These are phyloP conservation scores for Aspergillus carlsbadensis DNA, from an alignment of 495 filamentous ascomycete genomes.

Conservation along the genomic window DNA sequence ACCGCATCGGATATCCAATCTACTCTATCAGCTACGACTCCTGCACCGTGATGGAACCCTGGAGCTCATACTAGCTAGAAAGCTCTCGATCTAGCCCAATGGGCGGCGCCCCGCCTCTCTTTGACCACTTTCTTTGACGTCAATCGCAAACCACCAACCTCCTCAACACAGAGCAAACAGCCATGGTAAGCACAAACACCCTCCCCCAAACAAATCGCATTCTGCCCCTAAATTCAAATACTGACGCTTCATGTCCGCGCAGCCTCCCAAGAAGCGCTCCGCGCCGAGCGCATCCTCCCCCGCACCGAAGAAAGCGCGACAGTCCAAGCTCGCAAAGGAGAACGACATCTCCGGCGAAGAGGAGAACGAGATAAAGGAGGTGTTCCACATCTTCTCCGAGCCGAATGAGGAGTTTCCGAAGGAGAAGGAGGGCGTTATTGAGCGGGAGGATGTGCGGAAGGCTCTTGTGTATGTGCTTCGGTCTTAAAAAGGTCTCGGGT, in stretches of 20 bases:
- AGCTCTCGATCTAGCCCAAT: background rate
- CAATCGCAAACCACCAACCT: background rate
- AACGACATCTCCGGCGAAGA: slow-evolving; percentile 79
- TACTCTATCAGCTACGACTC: background rate
- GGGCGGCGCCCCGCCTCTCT: background rate
- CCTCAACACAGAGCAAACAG: background rate
- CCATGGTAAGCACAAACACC: slow-evolving; percentile 2
- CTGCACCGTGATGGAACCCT: background rate
- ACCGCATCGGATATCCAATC: background rate
- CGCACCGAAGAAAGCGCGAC: slow-evolving; percentile 48
- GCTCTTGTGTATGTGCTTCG: slow-evolving; percentile 69
- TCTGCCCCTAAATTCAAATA: background rate
- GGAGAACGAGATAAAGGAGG: slow-evolving; percentile 87
- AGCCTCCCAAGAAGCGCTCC: slow-evolving; percentile 45
- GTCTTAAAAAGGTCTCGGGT: background rate
- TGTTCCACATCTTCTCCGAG: slow-evolving; percentile 74
- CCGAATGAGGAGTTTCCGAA: slow-evolving; percentile 57
- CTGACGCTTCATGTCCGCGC: slow-evolving; percentile 2
- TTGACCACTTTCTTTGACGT: slow-evolving; percentile 10
- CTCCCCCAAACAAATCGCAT: background rate
- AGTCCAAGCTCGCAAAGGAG: slow-evolving; percentile 85
- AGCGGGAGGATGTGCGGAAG: slow-evolving; percentile 73
- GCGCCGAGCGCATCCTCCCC: slow-evolving; percentile 28
- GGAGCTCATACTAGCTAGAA: background rate
- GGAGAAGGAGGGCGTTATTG: slow-evolving; percentile 72